These are phyloP conservation scores for Penicillium vulpinum DNA, from an alignment of 2,329 filamentous ascomycete species.

Conservation along the genomic window DNA sequence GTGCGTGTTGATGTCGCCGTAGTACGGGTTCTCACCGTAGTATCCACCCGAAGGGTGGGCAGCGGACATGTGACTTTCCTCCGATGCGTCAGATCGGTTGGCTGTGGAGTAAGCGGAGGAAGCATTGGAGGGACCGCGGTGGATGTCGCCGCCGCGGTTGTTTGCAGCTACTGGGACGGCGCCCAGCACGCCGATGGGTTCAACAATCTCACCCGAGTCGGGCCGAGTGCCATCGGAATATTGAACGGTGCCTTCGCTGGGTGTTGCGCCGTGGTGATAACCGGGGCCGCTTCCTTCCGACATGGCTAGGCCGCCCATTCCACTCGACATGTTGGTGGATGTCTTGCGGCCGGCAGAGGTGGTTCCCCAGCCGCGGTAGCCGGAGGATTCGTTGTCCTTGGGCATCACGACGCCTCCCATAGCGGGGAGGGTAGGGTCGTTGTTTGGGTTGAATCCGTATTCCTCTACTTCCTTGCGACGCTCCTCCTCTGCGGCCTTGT, in stretches of 20 bases:
- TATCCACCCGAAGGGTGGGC: slow-evolving; percentile 51
- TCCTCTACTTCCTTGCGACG: slow-evolving; percentile 95
- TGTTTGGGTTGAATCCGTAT: slow-evolving; percentile 97
- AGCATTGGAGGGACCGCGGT: slow-evolving; percentile 88
- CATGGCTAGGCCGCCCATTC: slow-evolving; percentile 61
- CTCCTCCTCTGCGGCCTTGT: slow-evolving; percentile 81
- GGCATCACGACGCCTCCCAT: slow-evolving; percentile 54
- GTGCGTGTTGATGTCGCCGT: slow-evolving; percentile 46
- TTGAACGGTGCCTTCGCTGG: slow-evolving; percentile 59
- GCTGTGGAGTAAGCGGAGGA: slow-evolving; percentile 92
- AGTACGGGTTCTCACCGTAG: slow-evolving; percentile 59
- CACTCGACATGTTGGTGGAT: slow-evolving; percentile 85
- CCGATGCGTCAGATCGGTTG: slow-evolving; percentile 67
- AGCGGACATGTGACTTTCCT: slow-evolving; percentile 53
- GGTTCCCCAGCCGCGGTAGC: slow-evolving; percentile 93
- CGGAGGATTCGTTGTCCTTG: slow-evolving; percentile 70
- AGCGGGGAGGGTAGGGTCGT: slow-evolving; percentile 75
- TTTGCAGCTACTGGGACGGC: slow-evolving; percentile 62
- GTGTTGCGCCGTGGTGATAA: slow-evolving; percentile 58
- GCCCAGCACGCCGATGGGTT: slow-evolving; percentile 80
- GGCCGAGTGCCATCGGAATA: slow-evolving; percentile 63
- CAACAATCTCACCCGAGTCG: slow-evolving; percentile 70
- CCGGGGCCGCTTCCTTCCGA: slow-evolving; percentile 67
- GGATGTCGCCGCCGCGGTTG: slow-evolving; percentile 69
- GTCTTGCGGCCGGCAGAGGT: slow-evolving; percentile 76